Evolutionary conservation across 192 early-diverging fungal genomes (phyloP).

Genomic region (Oehlia diaphana): DNA sequence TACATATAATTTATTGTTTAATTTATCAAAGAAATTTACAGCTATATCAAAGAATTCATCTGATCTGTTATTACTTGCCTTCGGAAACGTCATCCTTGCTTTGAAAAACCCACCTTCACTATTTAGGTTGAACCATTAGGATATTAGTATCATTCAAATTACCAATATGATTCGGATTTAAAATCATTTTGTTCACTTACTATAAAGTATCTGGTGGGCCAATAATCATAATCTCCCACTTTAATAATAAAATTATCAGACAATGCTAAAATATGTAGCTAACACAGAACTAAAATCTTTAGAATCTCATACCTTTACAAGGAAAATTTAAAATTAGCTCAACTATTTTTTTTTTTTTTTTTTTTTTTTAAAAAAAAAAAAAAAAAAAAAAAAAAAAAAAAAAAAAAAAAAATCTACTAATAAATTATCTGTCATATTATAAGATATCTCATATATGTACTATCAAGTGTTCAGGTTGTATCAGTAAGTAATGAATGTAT

Average conservation of each 20-base stretch:
- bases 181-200: conserved; percentile 45
- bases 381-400: not conserved
- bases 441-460: too few relatives aligned
- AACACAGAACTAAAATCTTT: not conserved
- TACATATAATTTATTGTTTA: not conserved
- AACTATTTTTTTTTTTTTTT: too few relatives aligned
- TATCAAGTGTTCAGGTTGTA: too few relatives aligned
- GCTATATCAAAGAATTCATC: too few relatives aligned
- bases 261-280: not conserved
- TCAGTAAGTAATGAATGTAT: too few relatives aligned
- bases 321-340: not conserved
- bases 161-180: not conserved
- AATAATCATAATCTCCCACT: conserved; percentile 91
- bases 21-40: too few relatives aligned
- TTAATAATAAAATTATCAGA: conserved; percentile 11
- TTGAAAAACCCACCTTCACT: conserved; percentile 96
- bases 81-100: conserved; percentile 71
- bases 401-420: too few relatives aligned
- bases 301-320: not conserved
- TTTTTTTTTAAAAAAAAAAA: conserved; percentile 9
- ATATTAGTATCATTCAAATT: not conserved
- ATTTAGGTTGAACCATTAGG: not conserved
- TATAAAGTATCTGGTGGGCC: conserved; percentile 86
- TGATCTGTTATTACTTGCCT: conserved; percentile 29
- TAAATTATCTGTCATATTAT: too few relatives aligned